A percentile compares a stretch with the other conserved stretches of the same genome.
Evolutionary conservation across 352 stramenopile genomes (phyloP).

Genomic region (Globisporangium yorkense): DNA sequence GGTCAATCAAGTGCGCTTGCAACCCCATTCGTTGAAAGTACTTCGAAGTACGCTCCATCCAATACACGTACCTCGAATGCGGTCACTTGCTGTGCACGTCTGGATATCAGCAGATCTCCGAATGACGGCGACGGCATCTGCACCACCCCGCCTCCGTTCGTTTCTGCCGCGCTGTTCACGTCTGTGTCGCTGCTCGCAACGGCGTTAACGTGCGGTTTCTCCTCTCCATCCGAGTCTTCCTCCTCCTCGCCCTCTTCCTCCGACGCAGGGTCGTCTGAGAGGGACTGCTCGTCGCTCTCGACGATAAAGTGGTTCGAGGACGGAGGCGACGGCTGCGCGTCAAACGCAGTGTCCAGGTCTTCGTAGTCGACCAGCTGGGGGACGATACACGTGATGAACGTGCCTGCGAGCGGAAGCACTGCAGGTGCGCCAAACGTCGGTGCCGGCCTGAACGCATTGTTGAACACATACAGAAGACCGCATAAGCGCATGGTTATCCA

Average conservation of each 20-base stretch:
- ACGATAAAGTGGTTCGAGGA: constrained; percentile 40
- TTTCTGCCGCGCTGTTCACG: neutral
- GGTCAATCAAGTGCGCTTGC: neutral
- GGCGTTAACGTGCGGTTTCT: constrained; percentile 21
- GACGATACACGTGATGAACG: constrained; percentile 69
- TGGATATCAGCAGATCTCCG: constrained; percentile 63
- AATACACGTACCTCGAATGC: constrained; percentile 46
- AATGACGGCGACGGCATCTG: constrained; percentile 54
- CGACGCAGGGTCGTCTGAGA: constrained; percentile 20
- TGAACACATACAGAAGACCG: neutral
- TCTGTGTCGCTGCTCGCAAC: neutral
- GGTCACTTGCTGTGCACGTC: constrained; percentile 36
- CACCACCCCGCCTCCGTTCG: neutral
- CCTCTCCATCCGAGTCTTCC: constrained; percentile 22
- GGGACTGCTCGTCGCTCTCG: constrained; percentile 14
- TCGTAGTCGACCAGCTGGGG: constrained; percentile 58
- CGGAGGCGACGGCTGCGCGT: constrained; percentile 24
- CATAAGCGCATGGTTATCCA: neutral
- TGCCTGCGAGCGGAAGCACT: constrained; percentile 63
- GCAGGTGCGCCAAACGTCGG: constrained; percentile 39
- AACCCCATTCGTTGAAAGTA: neutral
- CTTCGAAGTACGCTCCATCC: neutral
- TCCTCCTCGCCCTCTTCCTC: constrained; percentile 19
- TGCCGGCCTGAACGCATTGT: constrained; percentile 34
- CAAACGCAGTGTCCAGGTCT: constrained; percentile 29